Conservation (phyloP, 2,329 filamentous ascomycete species). For the Stromatinia cepivora region DNA sequence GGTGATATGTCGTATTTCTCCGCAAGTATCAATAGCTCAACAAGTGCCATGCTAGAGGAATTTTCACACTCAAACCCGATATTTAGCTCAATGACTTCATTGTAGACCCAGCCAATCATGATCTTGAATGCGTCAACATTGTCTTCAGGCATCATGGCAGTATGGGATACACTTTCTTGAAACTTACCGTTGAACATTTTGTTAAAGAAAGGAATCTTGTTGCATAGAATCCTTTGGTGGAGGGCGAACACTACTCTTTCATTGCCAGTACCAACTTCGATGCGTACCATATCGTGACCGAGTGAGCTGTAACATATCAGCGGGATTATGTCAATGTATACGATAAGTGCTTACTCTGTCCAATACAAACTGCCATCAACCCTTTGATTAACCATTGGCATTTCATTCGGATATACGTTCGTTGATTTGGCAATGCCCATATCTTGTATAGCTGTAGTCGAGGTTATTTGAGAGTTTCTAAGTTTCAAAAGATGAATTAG, state of each 20-base stretch:
- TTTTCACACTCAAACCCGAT: too few species aligned
- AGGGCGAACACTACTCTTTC: neutral
- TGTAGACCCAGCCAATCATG: constrained; percentile 27
- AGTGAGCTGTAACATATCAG: neutral
- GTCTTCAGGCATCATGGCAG: constrained; percentile 25
- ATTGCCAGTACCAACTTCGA: neutral
- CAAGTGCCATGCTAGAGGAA: neutral
- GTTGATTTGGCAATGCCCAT: neutral
- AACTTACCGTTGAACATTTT: constrained; percentile 27
- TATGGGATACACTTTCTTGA: constrained; percentile 3
- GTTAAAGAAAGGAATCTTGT: constrained; percentile 27
- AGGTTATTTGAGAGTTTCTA: too few species aligned
- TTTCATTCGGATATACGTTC: neutral
- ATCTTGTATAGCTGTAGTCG: too few species aligned
- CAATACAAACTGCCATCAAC: neutral
- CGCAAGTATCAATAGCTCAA: neutral
- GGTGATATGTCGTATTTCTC: neutral
- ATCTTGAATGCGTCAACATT: constrained; percentile 18
- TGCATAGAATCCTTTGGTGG: constrained; percentile 23
- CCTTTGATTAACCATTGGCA: neutral
- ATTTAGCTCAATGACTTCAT: neutral
- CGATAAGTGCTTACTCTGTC: neutral
- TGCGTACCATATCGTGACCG: neutral
- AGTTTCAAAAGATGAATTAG: too few species aligned
- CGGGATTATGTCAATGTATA: too few species aligned